Conservation (phyloP, 306 rosid genomes). For the Aeschynomene evenia region DNA sequence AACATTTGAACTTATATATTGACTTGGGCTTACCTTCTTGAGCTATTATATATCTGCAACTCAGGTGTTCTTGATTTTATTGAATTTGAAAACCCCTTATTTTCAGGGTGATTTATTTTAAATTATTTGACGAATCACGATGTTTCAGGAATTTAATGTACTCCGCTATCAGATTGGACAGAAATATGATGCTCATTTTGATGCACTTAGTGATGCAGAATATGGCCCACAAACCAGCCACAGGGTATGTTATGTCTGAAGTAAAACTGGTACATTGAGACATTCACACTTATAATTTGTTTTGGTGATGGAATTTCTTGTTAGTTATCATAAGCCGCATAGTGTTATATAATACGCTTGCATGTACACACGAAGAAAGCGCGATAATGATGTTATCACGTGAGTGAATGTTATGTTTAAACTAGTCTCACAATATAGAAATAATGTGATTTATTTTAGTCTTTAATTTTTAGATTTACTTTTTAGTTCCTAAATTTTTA, state of each 20-base stretch:
- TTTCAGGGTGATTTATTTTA: conserved; percentile 44
- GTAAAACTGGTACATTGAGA: background rate
- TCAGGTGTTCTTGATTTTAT: conserved; percentile 26
- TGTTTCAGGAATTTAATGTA: conserved; percentile 86
- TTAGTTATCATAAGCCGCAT: background rate
- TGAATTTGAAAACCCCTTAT: conserved; percentile 45
- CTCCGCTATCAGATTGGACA: conserved; percentile 83
- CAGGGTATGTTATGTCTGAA: conserved; percentile 67
- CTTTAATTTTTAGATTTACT: no score
- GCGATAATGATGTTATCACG: background rate
- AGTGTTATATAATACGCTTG: background rate
- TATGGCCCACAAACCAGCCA: conserved; percentile 77
- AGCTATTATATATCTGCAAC: conserved; percentile 5
- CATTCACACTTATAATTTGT: conserved; percentile 13
- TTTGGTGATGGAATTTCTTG: conserved; percentile 14
- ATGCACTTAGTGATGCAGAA: conserved; percentile 55
- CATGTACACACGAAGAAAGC: background rate
- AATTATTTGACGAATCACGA: conserved; percentile 45
- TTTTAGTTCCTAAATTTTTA: no score
- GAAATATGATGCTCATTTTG: conserved; percentile 77
- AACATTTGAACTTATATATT: no score
- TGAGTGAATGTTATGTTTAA: no score
- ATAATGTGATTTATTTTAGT: no score
- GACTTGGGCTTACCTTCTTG: background rate
- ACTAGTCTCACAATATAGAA: no score